phyloP scores from a whole-genome alignment of 23 red algal genomes.

The Gracilaria domingensis region DNA sequence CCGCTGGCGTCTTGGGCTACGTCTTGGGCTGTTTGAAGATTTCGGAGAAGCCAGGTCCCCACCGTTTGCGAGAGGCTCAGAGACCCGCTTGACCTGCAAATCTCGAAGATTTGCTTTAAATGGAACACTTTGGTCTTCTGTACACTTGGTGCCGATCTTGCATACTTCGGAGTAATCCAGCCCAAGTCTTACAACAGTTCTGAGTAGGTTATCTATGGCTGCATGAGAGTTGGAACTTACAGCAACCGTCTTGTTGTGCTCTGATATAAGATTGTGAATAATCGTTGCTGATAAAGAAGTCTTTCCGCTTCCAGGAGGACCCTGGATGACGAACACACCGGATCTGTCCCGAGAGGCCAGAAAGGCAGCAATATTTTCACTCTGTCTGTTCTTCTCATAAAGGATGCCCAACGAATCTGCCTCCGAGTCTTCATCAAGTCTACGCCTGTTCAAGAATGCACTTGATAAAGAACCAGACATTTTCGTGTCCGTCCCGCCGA shows the following conservation, averaged over 20 bases:
- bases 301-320: constrained; percentile 91
- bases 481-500: not conserved
- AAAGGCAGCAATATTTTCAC: constrained; percentile 42
- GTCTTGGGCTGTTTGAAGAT: not conserved
- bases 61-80: not conserved
- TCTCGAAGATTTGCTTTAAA: constrained; percentile 54
- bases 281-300: constrained; percentile 66
- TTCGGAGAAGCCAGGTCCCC: not conserved
- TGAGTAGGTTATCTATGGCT: constrained; percentile 87
- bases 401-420: not conserved
- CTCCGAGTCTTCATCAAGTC: constrained; percentile 40
- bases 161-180: constrained; percentile 18
- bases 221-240: constrained; percentile 91
- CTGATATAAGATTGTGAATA: constrained; percentile 64
- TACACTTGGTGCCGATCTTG: constrained; percentile 57
- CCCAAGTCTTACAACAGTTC: constrained; percentile 48
- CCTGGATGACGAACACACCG: constrained; percentile 83
- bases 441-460: constrained; percentile 44
- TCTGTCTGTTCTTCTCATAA: not conserved
- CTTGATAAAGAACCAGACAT: not conserved
- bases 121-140: constrained; percentile 18
- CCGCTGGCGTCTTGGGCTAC: not conserved
- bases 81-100: constrained; percentile 1
- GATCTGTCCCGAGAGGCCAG: constrained; percentile 49
- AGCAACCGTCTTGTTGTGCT: constrained; percentile 71